Evolutionary conservation across 768 basidiomycete genomes (phyloP), one percentile per base, ranked within the genome.

Genomic region (Fomitopsis serialis): DNA sequence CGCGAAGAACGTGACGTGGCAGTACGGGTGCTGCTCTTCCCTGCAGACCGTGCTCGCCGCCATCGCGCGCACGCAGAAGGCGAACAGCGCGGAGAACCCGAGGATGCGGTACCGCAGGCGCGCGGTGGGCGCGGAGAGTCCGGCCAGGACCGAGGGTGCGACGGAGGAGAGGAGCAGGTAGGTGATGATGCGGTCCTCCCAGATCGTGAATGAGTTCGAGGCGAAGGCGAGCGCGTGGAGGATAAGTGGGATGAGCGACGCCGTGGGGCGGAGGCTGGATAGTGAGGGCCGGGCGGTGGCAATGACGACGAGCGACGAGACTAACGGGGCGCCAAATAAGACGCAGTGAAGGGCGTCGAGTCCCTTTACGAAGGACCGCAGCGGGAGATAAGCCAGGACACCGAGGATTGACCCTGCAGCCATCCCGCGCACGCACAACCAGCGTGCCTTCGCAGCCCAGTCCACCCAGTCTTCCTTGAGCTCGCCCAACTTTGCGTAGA

Each of bases 131-230:
- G 89, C 87, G 0, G 79, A 70, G 51, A 92, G 70, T 0, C 89
- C 87, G 45, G 74, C 74, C 29, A 87, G 63, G 55, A 88, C 70
- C 54, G 71, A 73, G 0, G 85, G 83, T 11, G 82, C 68, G 35
- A 92, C 70, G 29, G 81, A 87, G 35, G 79, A 80, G 42, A 85
- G 65, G 55, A 85, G 72, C 50, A 98, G 77, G 77, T 85, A 95
- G 8, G 84, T 80, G 11, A 88, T 75, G 52, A 91, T 74, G 29
- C 80, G 79, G 66, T 98, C 95, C 78, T 99, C 97, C 93, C 94
- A 98, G 67, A 98, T 81, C n/a, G 90, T 92, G 74, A 92, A 96
- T 0, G 94, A 97, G 73, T 98, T 98, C 23, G 94, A 96, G 15
- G 87, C 79, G 69, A 96, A 96, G 7, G 86, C 74, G 3, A 87